Base-by-base conservation (phyloP, 805 yeast genomes). In the Lipomyces chichibuensis region DNA sequence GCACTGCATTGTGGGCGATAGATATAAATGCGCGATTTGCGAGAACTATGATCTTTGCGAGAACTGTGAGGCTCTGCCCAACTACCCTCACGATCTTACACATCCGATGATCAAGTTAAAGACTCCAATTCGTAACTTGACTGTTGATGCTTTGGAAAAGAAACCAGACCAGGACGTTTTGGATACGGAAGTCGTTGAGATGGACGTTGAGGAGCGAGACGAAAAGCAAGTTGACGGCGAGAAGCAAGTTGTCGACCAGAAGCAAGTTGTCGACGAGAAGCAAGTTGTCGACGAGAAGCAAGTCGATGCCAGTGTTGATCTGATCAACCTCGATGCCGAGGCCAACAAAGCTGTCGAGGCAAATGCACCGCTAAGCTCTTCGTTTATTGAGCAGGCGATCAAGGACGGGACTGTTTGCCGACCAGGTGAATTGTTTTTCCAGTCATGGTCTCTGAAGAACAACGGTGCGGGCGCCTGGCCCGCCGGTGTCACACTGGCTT, bases 21-120 rank as follows among this genome's bases (percentile, higher is more conserved):
- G 88, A 56, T 85, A 77, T 75, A 80, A 78, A 64, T 85, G 88
- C 71, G 73, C 81, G 60, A 76, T 77, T 13, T 85, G 88, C 72
- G 71, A 73, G 8, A 82, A 85, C 70, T 82, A 77, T 73, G 88
- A 85, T 74, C 75, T 85, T 60, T 85, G 88, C 74, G 78, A 77
- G 59, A 33, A 62, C 2, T 80, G 83, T 66, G 76, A 77, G 63
- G 67, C 68, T 8, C 52, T 59, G 27, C 74, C 76, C 32, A 25
- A 20, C 37, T 64, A 54, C 27, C 43, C 37, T 6, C 75, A 72
- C 32, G 64, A 69, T 39, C 53, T 9, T 29, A 27, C 69, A 25
- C 76, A 74, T 57, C 73, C 73, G 14, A 25, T 74, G 68, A 49
- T 74, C 57, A 73, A 69, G 67, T 8, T 79, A 79, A 6, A 84